A percentile compares a stretch with the other conserved stretches of the same genome.
These are phyloP conservation scores for Linum lewisii DNA, from an alignment of 345 rosid species.

Conservation along the genomic window DNA sequence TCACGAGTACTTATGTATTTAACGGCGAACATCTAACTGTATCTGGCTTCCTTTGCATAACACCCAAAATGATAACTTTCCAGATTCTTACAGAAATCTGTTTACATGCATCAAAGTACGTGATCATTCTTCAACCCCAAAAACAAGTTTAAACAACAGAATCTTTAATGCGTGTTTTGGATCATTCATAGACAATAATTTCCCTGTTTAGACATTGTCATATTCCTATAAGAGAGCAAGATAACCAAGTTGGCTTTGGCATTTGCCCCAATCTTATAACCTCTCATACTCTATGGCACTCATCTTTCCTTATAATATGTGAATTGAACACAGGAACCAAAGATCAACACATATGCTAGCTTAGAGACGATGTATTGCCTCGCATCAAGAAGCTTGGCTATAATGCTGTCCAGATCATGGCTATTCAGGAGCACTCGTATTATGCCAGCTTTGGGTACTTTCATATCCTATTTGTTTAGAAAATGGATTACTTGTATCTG, in stretches of 20 bases:
- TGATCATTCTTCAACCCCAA: too few relatives aligned
- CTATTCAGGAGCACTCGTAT: conserved; percentile 95
- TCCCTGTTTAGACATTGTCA: neutral
- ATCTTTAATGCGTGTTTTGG: too few relatives aligned
- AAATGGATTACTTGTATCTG: too few relatives aligned
- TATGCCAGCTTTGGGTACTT: conserved; percentile 95
- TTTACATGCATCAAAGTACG: too few relatives aligned
- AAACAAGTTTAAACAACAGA: too few relatives aligned
- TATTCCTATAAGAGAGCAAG: neutral
- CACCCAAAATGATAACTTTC: too few relatives aligned
- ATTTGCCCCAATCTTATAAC: neutral
- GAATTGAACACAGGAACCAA: conserved; percentile 58
- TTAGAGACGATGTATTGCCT: conserved; percentile 96
- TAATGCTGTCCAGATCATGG: conserved; percentile 97
- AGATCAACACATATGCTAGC: conserved; percentile 70
- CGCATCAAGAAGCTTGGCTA: conserved; percentile 89
- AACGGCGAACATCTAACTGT: too few relatives aligned
- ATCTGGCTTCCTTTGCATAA: too few relatives aligned
- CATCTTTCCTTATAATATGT: neutral
- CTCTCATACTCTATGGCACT: neutral
- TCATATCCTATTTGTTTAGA: conserved; percentile 6
- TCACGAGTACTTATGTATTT: too few relatives aligned
- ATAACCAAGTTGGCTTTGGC: neutral
- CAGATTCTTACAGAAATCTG: too few relatives aligned
- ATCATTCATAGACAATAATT: too few relatives aligned